Conservation (phyloP, 192 early-diverging fungal species). For the Coemansia biformis region DNA sequence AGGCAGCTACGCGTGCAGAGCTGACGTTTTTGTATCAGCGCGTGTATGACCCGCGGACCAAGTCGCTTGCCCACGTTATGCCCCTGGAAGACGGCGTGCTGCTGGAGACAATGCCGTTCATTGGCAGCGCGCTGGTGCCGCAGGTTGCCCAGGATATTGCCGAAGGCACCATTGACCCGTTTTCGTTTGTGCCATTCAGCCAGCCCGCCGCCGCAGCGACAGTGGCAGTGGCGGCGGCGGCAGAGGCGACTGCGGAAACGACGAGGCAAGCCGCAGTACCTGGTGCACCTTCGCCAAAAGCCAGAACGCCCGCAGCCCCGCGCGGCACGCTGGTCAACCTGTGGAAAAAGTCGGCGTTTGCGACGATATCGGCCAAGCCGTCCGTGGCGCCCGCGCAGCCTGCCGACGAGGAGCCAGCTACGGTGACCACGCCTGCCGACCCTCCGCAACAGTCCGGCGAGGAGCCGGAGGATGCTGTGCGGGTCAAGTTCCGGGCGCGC, state of each 20-base stretch:
- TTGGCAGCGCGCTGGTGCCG: constrained; percentile 55
- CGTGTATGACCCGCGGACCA: constrained; percentile 69
- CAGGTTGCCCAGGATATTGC: constrained; percentile 57
- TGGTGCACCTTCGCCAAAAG: not conserved
- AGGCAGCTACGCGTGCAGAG: constrained; percentile 68
- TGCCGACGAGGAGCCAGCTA: too few relatives aligned
- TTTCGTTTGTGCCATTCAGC: constrained; percentile 52
- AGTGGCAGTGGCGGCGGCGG: not conserved
- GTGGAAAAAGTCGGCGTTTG: constrained; percentile 14
- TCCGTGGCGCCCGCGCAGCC: not conserved
- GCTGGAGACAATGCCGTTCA: constrained; percentile 49
- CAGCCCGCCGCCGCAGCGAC: not conserved
- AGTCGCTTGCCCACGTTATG: constrained; percentile 55
- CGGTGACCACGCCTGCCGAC: not conserved
- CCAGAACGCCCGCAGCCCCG: not conserved
- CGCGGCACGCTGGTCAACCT: constrained; percentile 9
- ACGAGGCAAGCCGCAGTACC: too few relatives aligned
- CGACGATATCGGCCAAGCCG: constrained; percentile 9
- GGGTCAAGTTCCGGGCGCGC: constrained; percentile 25
- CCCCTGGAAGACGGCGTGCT: constrained; percentile 38
- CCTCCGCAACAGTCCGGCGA: not conserved
- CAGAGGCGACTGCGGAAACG: constrained; percentile 5
- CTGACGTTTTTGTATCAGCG: constrained; percentile 84
- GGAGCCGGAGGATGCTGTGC: constrained; percentile 5
- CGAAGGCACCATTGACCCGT: constrained; percentile 57